phyloP scores from a whole-genome alignment of 169 alveolate genomes.

The Theileria equi region DNA sequence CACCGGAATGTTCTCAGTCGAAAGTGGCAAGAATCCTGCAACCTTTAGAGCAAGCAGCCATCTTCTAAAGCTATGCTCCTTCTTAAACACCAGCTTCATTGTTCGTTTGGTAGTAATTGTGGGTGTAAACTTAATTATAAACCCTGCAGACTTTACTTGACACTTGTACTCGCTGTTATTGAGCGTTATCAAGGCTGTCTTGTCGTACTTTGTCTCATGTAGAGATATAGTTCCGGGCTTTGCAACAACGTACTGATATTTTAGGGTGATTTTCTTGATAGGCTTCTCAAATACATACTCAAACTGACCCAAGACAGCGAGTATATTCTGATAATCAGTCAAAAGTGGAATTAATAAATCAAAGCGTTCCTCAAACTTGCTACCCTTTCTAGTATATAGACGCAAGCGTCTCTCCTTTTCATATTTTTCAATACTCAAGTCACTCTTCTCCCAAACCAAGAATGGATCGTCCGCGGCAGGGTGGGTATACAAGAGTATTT shows the following conservation, averaged over 20 bases:
- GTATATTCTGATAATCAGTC: slow-evolving; percentile 48
- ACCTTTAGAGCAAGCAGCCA: slow-evolving; percentile 71
- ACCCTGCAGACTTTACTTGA: slow-evolving; percentile 37
- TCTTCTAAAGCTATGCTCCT: slow-evolving; percentile 58
- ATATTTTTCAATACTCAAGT: slow-evolving; percentile 29
- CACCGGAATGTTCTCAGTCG: slow-evolving; percentile 28
- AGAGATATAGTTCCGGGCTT: slow-evolving; percentile 60
- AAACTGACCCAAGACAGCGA: slow-evolving; percentile 1
- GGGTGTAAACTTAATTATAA: slow-evolving; percentile 47
- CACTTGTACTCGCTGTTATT: slow-evolving; percentile 54
- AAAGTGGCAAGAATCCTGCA: slow-evolving; percentile 65
- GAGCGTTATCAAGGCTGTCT: slow-evolving; percentile 56
- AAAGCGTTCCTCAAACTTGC: slow-evolving; percentile 68
- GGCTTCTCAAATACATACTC: slow-evolving; percentile 22
- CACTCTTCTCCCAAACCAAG: slow-evolving; percentile 60
- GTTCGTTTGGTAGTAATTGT: slow-evolving; percentile 30
- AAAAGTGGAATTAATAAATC: slow-evolving; percentile 68
- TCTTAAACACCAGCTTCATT: slow-evolving; percentile 25
- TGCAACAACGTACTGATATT: slow-evolving; percentile 64
- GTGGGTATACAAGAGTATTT: slow-evolving; percentile 53
- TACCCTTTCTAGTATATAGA: slow-evolving; percentile 62
- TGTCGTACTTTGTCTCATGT: slow-evolving; percentile 64
- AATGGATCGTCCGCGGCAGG: slow-evolving; percentile 53
- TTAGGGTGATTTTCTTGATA: slow-evolving; percentile 35
- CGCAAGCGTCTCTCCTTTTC: slow-evolving; percentile 65